Conservation (phyloP, 202 grass and related monocot genomes). For the Panicum virgatum region DNA sequence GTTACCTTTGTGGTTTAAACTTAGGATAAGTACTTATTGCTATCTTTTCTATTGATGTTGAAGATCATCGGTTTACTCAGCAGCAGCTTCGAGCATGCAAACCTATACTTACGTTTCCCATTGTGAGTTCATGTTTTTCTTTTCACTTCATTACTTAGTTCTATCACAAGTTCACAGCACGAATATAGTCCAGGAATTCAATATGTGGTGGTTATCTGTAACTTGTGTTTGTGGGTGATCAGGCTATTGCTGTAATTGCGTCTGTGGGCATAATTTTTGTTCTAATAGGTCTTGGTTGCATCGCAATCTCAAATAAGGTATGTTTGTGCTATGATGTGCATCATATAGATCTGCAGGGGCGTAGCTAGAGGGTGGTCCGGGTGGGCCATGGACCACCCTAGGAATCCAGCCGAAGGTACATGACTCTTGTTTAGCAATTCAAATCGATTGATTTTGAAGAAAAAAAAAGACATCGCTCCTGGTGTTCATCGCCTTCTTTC, state of each 20-base stretch:
- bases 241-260: constrained; percentile 47
- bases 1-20: neutral
- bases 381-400: no score
- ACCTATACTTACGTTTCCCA: constrained; percentile 41
- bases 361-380: no score
- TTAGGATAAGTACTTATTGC: constrained; percentile 27
- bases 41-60: constrained; percentile 17
- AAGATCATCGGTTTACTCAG: constrained; percentile 62
- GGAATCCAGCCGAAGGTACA: no score
- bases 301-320: constrained; percentile 53
- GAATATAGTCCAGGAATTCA: neutral
- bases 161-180: neutral
- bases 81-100: constrained; percentile 57
- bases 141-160: neutral
- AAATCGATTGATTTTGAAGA: no score
- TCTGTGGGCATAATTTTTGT: constrained; percentile 57
- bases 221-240: constrained; percentile 5
- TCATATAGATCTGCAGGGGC: neutral
- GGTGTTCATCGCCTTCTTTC: no score
- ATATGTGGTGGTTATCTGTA: constrained; percentile 6
- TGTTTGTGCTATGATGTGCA: neutral
- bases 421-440: no score
- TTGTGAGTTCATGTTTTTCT: constrained; percentile 33
- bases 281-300: constrained; percentile 55
- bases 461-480: no score